Conservation (phyloP, 768 basidiomycete genomes). For the Russula griseocarnosa region DNA sequence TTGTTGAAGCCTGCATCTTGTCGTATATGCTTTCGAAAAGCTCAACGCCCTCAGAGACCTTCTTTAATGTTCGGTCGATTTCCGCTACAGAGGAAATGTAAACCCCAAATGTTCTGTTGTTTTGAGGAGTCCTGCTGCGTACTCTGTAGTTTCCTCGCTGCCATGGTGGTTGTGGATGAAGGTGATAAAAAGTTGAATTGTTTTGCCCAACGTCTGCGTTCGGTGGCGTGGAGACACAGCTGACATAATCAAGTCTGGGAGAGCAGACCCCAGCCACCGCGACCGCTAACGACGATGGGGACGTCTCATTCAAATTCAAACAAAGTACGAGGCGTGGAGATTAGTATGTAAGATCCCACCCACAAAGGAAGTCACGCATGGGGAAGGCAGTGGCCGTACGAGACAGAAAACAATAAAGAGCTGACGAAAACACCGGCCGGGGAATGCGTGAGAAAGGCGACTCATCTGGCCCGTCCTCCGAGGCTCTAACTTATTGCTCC, state of each 20-base stretch:
- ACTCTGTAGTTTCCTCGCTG: slow-evolving; percentile 90
- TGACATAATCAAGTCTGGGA: slow-evolving; percentile 4
- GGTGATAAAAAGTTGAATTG: slow-evolving; percentile 16
- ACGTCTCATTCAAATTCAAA: background rate
- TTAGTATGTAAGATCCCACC: background rate
- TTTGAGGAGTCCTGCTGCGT: slow-evolving; percentile 10
- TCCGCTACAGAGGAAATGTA: slow-evolving; percentile 60
- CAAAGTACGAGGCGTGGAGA: background rate
- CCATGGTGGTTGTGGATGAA: slow-evolving; percentile 51
- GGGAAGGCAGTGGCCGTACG: background rate
- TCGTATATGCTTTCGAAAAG: slow-evolving; percentile 94
- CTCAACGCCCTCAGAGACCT: slow-evolving; percentile 93
- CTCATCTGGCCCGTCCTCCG: background rate
- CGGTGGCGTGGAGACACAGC: slow-evolving; percentile 5
- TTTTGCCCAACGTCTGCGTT: background rate
- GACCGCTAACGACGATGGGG: background rate
- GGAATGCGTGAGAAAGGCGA: background rate
- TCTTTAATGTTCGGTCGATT: slow-evolving; percentile 98
- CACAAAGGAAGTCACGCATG: background rate
- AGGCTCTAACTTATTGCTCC: background rate
- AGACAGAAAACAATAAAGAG: background rate
- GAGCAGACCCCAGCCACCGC: slow-evolving; percentile 8
- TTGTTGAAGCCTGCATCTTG: slow-evolving; percentile 95
- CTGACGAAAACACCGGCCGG: background rate
- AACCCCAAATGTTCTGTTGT: background rate